Evolutionary conservation across 192 early-diverging fungal genomes (phyloP), one percentile per base, ranked within the genome.

Genomic region (Dimargaris cristalligena): DNA sequence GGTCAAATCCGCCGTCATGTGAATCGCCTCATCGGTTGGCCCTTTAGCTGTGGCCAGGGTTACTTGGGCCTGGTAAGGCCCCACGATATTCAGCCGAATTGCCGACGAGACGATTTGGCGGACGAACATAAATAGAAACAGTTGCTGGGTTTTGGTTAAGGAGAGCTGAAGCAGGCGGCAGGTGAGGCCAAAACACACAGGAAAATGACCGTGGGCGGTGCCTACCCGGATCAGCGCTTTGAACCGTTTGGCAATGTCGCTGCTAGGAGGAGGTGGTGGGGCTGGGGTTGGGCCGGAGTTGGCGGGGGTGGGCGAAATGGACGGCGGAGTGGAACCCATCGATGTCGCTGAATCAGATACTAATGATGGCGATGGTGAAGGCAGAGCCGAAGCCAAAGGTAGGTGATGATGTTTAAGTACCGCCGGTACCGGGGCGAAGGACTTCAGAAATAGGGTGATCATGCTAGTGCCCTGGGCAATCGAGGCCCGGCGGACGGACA

Each of bases 31-130:
- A 56, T 76, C 69, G 52, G 81, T 74, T 20, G 64, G 65, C 18
- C 62, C 60, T 34, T 81, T 73, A 26, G 80, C 76, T 45, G 80
- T 67, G 54, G 82, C 70, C 61, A 91, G 71, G 26, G 87, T 67
- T 34, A 77, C 70, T 62, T 96, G 93, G 4, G 86, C 89, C 52
- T 84, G 77, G 65, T 92, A 90, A 6, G 93, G 93, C 1, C 93
- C 93, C 45, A 91, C 73, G 9, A 94, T 73, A 63, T 91, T 92
- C 31, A 97, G 73, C 13, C 93, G 77, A 26, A 97, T 84, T 6
- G 89, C 90, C 0, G 90, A 82, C 1, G 89, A 92, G 48, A 92
- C 76, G 10, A 91, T 66, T n/a, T 86, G 78, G 13, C 93, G 82
- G n/a, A 83, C 79, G 74, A 89, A 89, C 34, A 90, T 70, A 67